Base-by-base conservation (phyloP, 352 stramenopile species). In the Phytophthora multivora region DNA sequence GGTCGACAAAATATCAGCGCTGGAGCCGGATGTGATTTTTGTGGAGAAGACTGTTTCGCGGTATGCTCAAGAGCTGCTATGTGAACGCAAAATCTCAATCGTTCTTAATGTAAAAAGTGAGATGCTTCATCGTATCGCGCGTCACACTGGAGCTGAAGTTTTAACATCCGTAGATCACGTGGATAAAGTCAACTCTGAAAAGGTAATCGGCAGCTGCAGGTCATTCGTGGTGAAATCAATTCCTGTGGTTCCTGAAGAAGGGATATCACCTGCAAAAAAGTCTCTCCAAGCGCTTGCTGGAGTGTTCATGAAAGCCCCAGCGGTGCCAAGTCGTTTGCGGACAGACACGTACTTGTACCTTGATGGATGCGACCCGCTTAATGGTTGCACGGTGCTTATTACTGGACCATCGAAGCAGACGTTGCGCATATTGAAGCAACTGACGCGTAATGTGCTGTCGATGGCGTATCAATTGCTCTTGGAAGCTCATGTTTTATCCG, bases 391-490 rank as follows among this genome's bases (percentile, higher is more conserved):
- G 2, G 84, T 99, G 28, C 70, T 98, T 33, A 81, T 99, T 36
- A 90, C 93, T 21, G 97, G 97, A 1, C 89, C 83, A 23, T 92
- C 80, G 46, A 95, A 96, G 46, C 63, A 63, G 21, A 88, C 91
- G 19, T 76, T 99, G 6, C 90, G 94, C n/a, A 43, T 97, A 35
- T 79, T 99, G 6, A 99, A 99, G 71, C 59, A 71, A 38, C 77
- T 99, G 16, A 88, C 97, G 39, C 79, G 84, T 11, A 90, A 91
- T 18, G 80, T 98, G 8, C 79, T 99, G 8, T 93, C 88, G 31
- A 90, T 97, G 54, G 91, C 96, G 10, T 99, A 99, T 75, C 98
- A 97, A 56, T 76, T 99, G 18, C 89, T 97, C 23, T 85, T 99
- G 18, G 96, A 99, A 69, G 97, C 95, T 5, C 88, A 95, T 51